phyloP scores from a whole-genome alignment of 1,139 yeast species.

The Yamadazyma trypodendri region DNA sequence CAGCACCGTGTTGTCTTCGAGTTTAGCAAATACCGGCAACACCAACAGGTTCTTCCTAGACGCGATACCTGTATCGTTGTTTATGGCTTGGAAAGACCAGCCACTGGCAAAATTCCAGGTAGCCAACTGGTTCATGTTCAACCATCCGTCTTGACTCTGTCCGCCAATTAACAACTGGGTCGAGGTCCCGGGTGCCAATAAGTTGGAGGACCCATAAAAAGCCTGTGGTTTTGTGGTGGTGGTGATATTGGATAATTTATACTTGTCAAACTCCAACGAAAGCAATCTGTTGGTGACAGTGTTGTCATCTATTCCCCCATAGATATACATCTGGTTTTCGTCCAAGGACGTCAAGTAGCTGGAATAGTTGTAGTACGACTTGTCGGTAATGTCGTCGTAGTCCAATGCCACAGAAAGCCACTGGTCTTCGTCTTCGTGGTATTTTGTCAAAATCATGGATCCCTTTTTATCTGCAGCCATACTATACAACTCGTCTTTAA shows the following conservation, averaged over 20 bases:
- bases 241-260: conserved; percentile 32
- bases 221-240: conserved; percentile 46
- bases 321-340: conserved; percentile 30
- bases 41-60: conserved; percentile 31
- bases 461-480: conserved; percentile 17
- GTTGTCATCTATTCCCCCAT: conserved; percentile 36
- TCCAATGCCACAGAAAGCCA: conserved; percentile 27
- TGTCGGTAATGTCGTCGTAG: conserved; percentile 26
- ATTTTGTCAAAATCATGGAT: conserved; percentile 26
- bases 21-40: conserved; percentile 33
- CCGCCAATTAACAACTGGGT: conserved; percentile 45
- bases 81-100: conserved; percentile 38
- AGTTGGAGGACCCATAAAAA: conserved; percentile 41
- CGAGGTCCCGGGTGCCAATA: conserved; percentile 41
- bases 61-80: conserved; percentile 18
- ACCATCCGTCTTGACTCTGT: conserved; percentile 39
- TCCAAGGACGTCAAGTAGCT: conserved; percentile 30
- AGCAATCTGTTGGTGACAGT: conserved; percentile 30
- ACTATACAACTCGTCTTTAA: conserved; percentile 32
- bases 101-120: conserved; percentile 46
- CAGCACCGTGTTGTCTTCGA: conserved; percentile 18
- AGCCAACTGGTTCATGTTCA: conserved; percentile 47
- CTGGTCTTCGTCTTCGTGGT: conserved; percentile 15
- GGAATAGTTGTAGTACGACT: conserved; percentile 29
- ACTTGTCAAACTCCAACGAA: conserved; percentile 29